These are phyloP conservation scores for Saccharomycopsis oosterbeekiorum DNA, from an alignment of 805 yeast species.

Conservation along the genomic window DNA sequence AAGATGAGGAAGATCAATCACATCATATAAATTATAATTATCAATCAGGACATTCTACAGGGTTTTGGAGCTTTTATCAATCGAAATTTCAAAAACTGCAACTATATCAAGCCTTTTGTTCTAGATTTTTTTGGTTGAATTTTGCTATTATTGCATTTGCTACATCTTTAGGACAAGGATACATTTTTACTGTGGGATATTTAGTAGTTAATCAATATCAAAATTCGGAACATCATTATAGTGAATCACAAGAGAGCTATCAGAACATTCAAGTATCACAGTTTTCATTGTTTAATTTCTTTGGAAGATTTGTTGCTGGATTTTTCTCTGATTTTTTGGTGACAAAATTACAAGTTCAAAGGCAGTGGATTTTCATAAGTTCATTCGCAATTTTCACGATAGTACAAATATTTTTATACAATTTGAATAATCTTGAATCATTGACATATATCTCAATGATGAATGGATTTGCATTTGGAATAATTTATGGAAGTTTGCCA, in stretches of 20 bases:
- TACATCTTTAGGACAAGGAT: constrained; percentile 46
- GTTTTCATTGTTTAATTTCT: constrained; percentile 13
- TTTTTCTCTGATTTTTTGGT: constrained; percentile 53
- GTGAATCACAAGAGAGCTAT: background rate
- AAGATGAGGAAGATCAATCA: background rate
- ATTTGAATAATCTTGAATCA: constrained; percentile 30
- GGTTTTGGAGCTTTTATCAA: too few relatives aligned
- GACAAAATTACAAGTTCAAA: constrained; percentile 40
- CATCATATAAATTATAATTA: background rate
- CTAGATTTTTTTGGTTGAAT: constrained; percentile 12
- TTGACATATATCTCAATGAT: constrained; percentile 42
- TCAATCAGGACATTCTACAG: background rate
- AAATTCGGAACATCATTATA: constrained; percentile 12
- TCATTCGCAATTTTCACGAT: constrained; percentile 31
- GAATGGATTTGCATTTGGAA: constrained; percentile 60
- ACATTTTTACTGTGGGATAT: constrained; percentile 66
- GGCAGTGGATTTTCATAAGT: constrained; percentile 53
- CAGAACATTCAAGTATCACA: constrained; percentile 15
- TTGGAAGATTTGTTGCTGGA: constrained; percentile 42
- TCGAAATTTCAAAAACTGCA: background rate
- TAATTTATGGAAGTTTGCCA: constrained; percentile 65
- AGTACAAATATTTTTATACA: constrained; percentile 29
- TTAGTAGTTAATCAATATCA: constrained; percentile 42
- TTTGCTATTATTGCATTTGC: constrained; percentile 8
- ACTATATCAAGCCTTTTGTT: constrained; percentile 10